Evolutionary conservation across 805 yeast species (phyloP), one percentile per base, ranked within the genome.

Genomic region (Candida silvatica): DNA sequence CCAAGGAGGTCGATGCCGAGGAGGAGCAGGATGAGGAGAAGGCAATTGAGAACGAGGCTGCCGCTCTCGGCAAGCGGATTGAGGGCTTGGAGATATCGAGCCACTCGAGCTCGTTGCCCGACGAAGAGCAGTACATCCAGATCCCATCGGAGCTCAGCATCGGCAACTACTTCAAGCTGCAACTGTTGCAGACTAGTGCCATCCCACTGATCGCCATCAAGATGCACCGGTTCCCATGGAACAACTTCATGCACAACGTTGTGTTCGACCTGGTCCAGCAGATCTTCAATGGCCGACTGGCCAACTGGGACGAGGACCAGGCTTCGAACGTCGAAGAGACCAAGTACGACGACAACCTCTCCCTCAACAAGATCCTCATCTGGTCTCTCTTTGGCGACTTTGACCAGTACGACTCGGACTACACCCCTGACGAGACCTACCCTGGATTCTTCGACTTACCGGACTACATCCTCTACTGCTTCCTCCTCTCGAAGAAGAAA

Each of bases 181-280:
- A 81, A 40, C 62, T 92, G 14, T 68, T 80, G 35, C 94, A 87
- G 48, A 76, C 77, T 46, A 66, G 68, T 22, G 73, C 86, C 36
- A 65, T 88, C 22, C 64, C 74, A 11, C 66, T 70, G 18, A 74
- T 87, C 5, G 64, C 87, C 5, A 54, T 68, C 19, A 76, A 82
- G 64, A 77, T 92, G 47, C 74, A 86, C 46, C 64, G 71, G 42
- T 86, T 79, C 58, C 95, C 97, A 6, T 92, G 97, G 97, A 92
- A 92, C 56, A 92, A 92, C 53, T 92, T 92, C 51, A 73, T 90
- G 69, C 98, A 92, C 57, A 92, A 90, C 53, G 98, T 92, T 32
- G 92, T 90, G 8, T 92, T 90, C 64, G 98, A 92, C 59, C 71
- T 92, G 39, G 79, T 92, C 17, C 98, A 92, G 56, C 98, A 92